These are phyloP conservation scores for Oryza glumipatula DNA, from an alignment of 176 grass and related monocot genomes.

Conservation along the genomic window DNA sequence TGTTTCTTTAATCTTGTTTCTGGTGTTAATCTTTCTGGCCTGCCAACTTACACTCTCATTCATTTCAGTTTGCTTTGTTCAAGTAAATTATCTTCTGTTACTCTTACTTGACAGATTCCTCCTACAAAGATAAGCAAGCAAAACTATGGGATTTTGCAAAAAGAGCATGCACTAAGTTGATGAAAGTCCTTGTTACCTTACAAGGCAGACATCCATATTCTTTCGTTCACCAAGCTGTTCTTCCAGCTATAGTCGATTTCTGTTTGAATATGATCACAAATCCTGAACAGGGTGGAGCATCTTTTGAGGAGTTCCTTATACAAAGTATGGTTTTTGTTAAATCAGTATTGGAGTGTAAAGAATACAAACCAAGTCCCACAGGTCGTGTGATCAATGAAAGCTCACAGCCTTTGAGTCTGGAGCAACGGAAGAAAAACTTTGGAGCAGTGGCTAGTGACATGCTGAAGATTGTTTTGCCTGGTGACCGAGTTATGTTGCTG, in stretches of 20 bases:
- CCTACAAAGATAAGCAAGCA: constrained; percentile 73
- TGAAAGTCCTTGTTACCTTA: constrained; percentile 80
- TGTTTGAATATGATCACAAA: constrained; percentile 91
- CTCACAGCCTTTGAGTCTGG: constrained; percentile 63
- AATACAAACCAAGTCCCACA: constrained; percentile 77
- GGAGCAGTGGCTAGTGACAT: constrained; percentile 68
- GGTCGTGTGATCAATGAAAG: constrained; percentile 77
- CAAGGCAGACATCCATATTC: constrained; percentile 94
- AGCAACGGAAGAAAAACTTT: constrained; percentile 85
- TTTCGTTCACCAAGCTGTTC: constrained; percentile 76
- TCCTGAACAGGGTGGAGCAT: constrained; percentile 61
- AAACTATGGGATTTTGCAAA: constrained; percentile 86
- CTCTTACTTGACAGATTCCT: constrained; percentile 63
- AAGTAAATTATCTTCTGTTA: constrained; percentile 24
- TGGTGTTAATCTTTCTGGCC: constrained; percentile 20
- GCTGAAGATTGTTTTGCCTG: constrained; percentile 75
- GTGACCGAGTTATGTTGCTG: constrained; percentile 78
- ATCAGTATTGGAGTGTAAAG: constrained; percentile 90
- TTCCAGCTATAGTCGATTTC: constrained; percentile 74
- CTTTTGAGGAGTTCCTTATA: constrained; percentile 94
- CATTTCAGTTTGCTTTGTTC: constrained; percentile 17
- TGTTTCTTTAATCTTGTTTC: constrained; percentile 12
- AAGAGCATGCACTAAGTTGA: constrained; percentile 90
- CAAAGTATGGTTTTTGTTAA: constrained; percentile 97
- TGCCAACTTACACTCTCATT: constrained; percentile 4